Conservation (phyloP, 108 stramenopile species). For the Conticribra weissflogii region DNA sequence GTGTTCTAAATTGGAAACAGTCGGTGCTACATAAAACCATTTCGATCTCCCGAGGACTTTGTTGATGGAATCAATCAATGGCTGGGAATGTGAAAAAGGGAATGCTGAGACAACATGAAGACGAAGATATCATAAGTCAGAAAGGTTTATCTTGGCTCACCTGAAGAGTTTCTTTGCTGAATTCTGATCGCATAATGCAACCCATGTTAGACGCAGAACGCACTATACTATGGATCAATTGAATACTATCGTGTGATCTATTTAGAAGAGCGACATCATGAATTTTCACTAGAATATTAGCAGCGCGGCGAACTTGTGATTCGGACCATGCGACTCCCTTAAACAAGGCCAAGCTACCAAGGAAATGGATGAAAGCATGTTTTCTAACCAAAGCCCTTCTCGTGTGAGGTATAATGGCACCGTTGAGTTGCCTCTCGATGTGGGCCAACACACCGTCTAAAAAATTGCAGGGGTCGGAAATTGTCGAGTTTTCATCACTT, state of each 20-base stretch:
- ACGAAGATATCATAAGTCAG: too few relatives aligned
- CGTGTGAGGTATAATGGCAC: too few relatives aligned
- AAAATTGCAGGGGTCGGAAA: not conserved
- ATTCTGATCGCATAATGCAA: not conserved
- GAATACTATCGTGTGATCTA: conserved; percentile 2
- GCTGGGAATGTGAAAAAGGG: conserved; percentile 5
- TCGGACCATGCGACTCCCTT: conserved; percentile 14
- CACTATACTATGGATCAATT: conserved; percentile 15
- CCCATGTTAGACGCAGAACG: not conserved
- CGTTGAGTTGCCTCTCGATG: not conserved
- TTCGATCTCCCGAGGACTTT: conserved; percentile 15
- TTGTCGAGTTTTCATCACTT: conserved; percentile 6
- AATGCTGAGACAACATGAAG: not conserved
- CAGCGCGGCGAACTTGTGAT: conserved; percentile 15
- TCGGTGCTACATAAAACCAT: conserved; percentile 39
- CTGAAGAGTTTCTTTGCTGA: not conserved
- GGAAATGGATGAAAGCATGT: conserved; percentile 15
- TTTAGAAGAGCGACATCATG: conserved; percentile 3
- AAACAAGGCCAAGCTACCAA: conserved; percentile 3
- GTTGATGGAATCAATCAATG: conserved; percentile 24
- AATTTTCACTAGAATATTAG: conserved; percentile 6
- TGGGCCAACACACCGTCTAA: conserved; percentile 17
- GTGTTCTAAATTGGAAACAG: conserved; percentile 15
- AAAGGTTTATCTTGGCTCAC: too few relatives aligned
- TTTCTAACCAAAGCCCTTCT: not conserved